Evolutionary conservation across 1,284 basidiomycete genomes (phyloP), one percentile per base, ranked within the genome.

Genomic region (Ustilago tritici): DNA sequence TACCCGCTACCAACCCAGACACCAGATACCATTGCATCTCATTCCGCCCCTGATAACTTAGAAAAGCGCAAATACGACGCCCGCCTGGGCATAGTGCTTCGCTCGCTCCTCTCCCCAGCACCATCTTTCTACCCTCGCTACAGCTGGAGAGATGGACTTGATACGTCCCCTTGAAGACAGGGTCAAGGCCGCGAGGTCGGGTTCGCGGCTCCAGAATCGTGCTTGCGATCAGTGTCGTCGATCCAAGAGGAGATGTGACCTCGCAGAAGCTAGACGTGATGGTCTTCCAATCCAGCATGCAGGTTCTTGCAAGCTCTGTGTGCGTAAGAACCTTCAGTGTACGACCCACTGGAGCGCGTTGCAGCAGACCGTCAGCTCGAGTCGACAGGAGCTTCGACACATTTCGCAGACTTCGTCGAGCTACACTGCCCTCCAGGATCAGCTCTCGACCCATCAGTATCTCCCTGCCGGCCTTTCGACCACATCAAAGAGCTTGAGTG

Each of bases 191-290:
- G 64, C 64, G 8, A 67, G 73, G 46, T 67, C 68, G 8, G 73
- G 73, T 6, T 76, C 73, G 28, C 73, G 73, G 40, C 68, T 76
- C n/a, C 73, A 76, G 58, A 76, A 76, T 32, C 73, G 73, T 47
- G 73, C 73, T 2, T 76, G 73, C 61, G 73, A 76, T 34, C 73
- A 76, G 54, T 76, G 73, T 35, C 73, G 73, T 53, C 68, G 73
- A 14, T 70, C 73, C 36, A 76, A 76, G 53, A 64, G 73, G 55
- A 57, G 73, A 53, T 76, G 73, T 19, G 73, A 76, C 49, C 68
- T 76, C 35, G 73, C 73, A 17, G 68, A 68, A 52, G 73, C 68
- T 31, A 69, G 73, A 7, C 56, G 59, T 15, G 73, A 76, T n/a
- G 73, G 73, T 6, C 46, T 70, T 54, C 73, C 73, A 0, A 38